These are phyloP conservation scores for Gentiana straminea DNA, from an alignment of 257 asterid species.

Conservation along the genomic window DNA sequence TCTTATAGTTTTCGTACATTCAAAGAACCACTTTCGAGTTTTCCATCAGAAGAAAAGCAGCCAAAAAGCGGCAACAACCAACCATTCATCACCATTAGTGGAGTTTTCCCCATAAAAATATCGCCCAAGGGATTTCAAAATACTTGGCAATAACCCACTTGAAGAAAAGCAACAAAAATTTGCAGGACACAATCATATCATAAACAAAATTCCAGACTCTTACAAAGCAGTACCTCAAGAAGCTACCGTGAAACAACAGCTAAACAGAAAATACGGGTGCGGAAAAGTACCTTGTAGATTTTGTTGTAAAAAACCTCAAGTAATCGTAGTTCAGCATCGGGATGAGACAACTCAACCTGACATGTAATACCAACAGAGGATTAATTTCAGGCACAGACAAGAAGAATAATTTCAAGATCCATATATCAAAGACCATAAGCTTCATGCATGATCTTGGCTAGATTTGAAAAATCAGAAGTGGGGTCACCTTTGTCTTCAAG, in stretches of 20 bases:
- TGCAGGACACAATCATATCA: no score
- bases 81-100: no score
- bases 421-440: not conserved
- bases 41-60: no score
- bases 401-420: not conserved
- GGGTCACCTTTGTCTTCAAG: slow-evolving; percentile 55
- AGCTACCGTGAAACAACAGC: not conserved
- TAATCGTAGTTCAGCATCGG: slow-evolving; percentile 67
- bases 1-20: no score
- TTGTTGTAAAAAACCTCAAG: slow-evolving; percentile 77
- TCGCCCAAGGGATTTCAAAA: no score
- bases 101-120: no score
- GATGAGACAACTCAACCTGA: slow-evolving; percentile 75
- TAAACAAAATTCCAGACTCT: no score
- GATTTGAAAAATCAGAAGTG: not conserved
- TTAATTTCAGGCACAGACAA: not conserved
- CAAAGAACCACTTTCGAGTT: no score
- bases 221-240: no score
- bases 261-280: not conserved
- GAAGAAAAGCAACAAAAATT: no score
- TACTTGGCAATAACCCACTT: no score
- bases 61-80: no score
- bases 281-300: slow-evolving; percentile 52
- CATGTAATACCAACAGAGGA: slow-evolving; percentile 18
- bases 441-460: not conserved